These are phyloP conservation scores for Paecilomyces fulvus DNA, from an alignment of 2,329 filamentous ascomycete species.

Conservation along the genomic window DNA sequence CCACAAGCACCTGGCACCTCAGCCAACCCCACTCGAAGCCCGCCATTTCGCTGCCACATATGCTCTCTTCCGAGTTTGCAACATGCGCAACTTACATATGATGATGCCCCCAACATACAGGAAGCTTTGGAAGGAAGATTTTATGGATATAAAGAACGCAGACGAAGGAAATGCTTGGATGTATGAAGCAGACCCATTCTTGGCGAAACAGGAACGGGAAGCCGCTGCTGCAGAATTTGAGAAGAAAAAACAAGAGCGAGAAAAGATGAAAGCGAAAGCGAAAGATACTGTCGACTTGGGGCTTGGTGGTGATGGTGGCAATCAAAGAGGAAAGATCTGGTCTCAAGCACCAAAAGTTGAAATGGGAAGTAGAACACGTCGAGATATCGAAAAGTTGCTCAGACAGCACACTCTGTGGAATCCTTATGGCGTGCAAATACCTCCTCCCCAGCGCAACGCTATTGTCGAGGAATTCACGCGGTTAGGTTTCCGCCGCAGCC, in stretches of 20 bases:
- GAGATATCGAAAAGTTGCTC: constrained; percentile 70
- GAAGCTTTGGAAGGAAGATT: constrained; percentile 81
- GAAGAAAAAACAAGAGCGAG: constrained; percentile 68
- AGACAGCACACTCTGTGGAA: constrained; percentile 81
- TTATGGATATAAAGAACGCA: constrained; percentile 69
- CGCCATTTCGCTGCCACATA: constrained; percentile 90
- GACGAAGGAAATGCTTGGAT: constrained; percentile 78
- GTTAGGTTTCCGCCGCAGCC: constrained; percentile 82
- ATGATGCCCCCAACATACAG: constrained; percentile 86
- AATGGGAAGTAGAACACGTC: constrained; percentile 74
- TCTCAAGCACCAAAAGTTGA: constrained; percentile 83
- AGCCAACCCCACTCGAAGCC: constrained; percentile 78
- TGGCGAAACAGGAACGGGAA: constrained; percentile 67
- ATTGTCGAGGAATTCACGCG: constrained; percentile 65
- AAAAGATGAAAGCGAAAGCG: constrained; percentile 51
- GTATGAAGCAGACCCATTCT: constrained; percentile 93
- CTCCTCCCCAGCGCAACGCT: constrained; percentile 45
- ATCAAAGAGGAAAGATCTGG: constrained; percentile 63
- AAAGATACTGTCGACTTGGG: constrained; percentile 57
- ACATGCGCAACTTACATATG: constrained; percentile 92
- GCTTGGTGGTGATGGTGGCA: constrained; percentile 20
- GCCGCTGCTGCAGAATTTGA: constrained; percentile 66
- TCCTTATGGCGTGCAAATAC: constrained; percentile 61
- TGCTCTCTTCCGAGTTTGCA: constrained; percentile 82
- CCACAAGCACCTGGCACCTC: constrained; percentile 66